Evolutionary conservation across 129 eudicot genomes (phyloP).

Genomic region (Centaurea solstitialis): DNA sequence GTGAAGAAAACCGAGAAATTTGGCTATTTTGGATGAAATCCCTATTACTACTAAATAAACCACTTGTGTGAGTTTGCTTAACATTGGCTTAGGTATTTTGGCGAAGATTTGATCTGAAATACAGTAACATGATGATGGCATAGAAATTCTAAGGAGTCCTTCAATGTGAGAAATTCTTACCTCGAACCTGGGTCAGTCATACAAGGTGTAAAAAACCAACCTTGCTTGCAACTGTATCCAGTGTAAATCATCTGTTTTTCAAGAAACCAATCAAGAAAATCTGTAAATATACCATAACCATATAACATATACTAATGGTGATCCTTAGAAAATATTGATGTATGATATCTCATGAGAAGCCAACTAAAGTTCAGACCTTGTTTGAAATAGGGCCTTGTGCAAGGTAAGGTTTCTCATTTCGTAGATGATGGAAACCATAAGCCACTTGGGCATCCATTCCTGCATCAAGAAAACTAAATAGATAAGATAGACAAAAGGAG

Average conservation of each 20-base stretch:
- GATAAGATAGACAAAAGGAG: background rate
- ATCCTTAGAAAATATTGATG: background rate
- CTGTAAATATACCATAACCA: background rate
- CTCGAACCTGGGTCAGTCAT: constrained; percentile 82
- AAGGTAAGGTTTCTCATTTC: constrained; percentile 89
- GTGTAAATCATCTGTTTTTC: constrained; percentile 74
- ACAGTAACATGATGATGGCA: no score
- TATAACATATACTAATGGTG: background rate
- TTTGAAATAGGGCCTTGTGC: constrained; percentile 94
- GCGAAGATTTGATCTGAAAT: no score
- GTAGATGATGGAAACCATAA: constrained; percentile 87
- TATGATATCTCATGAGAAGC: background rate
- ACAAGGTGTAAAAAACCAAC: constrained; percentile 98
- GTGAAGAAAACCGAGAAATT: no score
- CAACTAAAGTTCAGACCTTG: constrained; percentile 54
- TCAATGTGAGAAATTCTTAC: constrained; percentile 35
- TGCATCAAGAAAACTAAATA: constrained; percentile 24
- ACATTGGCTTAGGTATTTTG: no score
- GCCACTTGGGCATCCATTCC: constrained; percentile 99
- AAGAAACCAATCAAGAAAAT: background rate
- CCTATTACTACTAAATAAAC: no score
- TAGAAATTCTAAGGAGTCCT: no score
- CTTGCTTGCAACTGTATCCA: constrained; percentile 92
- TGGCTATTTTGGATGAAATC: no score
- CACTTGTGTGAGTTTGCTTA: no score